Percentiles rank a stretch among this genome's conserved stretches.
phyloP scores from a whole-genome alignment of 805 yeast species.

The Cyberlindnera mrakii region DNA sequence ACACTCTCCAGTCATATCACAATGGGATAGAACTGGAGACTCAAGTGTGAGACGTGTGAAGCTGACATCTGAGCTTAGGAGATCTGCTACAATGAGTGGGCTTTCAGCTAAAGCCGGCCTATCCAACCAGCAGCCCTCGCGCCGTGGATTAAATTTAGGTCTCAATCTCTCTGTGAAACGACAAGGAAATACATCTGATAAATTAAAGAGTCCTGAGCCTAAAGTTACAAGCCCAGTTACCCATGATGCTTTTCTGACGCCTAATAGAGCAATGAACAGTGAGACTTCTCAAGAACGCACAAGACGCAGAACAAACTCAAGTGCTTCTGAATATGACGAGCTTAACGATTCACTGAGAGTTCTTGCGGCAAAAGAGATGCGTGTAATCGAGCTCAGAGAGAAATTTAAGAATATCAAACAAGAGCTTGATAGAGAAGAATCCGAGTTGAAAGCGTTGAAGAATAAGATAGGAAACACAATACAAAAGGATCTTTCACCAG shows the following conservation, averaged over 20 bases:
- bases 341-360: slow-evolving; percentile 51
- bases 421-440: slow-evolving; percentile 35
- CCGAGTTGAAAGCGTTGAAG: slow-evolving; percentile 28
- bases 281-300: neutral
- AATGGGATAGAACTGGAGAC: neutral
- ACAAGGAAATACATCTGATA: neutral
- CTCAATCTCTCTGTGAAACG: slow-evolving; percentile 4
- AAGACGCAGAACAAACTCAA: slow-evolving; percentile 19
- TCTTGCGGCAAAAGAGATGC: slow-evolving; percentile 65
- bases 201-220: neutral
- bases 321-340: slow-evolving; percentile 23
- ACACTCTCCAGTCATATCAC: neutral
- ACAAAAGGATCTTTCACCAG: slow-evolving; percentile 20
- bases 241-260: neutral
- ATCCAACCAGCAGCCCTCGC: slow-evolving; percentile 11
- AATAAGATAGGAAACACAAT: slow-evolving; percentile 27
- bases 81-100: slow-evolving; percentile 22
- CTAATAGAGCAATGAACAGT: slow-evolving; percentile 5
- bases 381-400: slow-evolving; percentile 54
- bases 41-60: neutral
- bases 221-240: neutral
- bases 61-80: slow-evolving; percentile 6
- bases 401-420: slow-evolving; percentile 41
- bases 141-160: slow-evolving; percentile 21
- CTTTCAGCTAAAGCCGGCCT: slow-evolving; percentile 8